A percentile compares a stretch with the other conserved stretches of the same genome.
Conservation (phyloP, 177 flowering plant species). For the Telopea speciosissima region DNA sequence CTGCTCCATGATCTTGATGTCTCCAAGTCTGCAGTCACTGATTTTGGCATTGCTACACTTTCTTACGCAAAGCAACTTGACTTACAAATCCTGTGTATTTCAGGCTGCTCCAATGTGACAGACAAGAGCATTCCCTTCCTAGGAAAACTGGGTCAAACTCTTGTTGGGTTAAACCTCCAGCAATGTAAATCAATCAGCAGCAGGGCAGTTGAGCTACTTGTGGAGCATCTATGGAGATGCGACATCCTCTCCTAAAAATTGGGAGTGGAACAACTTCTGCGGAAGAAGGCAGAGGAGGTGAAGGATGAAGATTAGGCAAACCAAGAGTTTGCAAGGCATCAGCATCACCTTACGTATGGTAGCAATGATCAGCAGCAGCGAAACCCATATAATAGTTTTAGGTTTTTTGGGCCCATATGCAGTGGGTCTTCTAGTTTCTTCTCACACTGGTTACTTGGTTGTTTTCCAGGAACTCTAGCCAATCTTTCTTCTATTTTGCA, state of each 20-base stretch:
- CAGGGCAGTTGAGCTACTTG: constrained; percentile 37
- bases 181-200: constrained; percentile 60
- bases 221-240: constrained; percentile 64
- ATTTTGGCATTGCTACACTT: constrained; percentile 54
- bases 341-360: constrained; percentile 1
- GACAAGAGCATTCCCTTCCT: constrained; percentile 47
- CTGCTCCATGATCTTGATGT: constrained; percentile 68
- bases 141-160: constrained; percentile 42
- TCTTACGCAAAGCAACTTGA: constrained; percentile 38
- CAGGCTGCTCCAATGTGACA: constrained; percentile 65
- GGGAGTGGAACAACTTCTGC: neutral
- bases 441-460: constrained; percentile 25
- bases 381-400: neutral
- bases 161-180: constrained; percentile 72
- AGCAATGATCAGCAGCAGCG: too few species aligned
- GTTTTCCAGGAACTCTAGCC: constrained; percentile 50
- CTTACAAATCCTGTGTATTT: constrained; percentile 60
- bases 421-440: neutral
- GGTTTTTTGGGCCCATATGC: constrained; percentile 48
- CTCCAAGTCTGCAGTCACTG: constrained; percentile 57
- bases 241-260: constrained; percentile 58
- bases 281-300: neutral
- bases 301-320: constrained; percentile 1
- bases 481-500: constrained; percentile 38
- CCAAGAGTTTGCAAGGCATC: constrained; percentile 12